Evolutionary conservation across 768 basidiomycete genomes (phyloP).

Genomic region (Macrolepiota albuminosa): DNA sequence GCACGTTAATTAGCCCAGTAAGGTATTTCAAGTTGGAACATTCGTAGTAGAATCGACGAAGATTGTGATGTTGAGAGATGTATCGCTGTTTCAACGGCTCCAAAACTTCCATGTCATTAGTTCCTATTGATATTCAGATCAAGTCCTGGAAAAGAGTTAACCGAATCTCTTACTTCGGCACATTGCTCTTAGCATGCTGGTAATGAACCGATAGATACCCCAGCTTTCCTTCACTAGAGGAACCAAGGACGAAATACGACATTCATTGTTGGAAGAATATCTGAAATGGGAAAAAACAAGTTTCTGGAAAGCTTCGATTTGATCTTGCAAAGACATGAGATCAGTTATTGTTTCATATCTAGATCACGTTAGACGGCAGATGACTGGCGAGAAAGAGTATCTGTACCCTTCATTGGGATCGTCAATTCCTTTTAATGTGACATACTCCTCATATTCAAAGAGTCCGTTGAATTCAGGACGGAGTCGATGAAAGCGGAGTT

Average conservation of each 20-base stretch:
- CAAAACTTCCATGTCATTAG: constrained; percentile 82
- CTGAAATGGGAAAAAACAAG: constrained; percentile 95
- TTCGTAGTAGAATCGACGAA: constrained; percentile 98
- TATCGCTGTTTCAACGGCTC: constrained; percentile 87
- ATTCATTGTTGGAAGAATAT: constrained; percentile 91
- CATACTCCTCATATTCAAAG: constrained; percentile 99
- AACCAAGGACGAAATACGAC: constrained; percentile 92
- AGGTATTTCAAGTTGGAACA: constrained; percentile 98
- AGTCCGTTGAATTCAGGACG: constrained; percentile 98
- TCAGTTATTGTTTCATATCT: constrained; percentile 98
- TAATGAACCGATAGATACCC: constrained; percentile 98
- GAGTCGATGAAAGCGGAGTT: constrained; percentile 92
- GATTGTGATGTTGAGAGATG: constrained; percentile 84
- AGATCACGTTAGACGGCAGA: constrained; percentile 13
- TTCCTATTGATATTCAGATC: constrained; percentile 45
- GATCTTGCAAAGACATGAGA: constrained; percentile 96
- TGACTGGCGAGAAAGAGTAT: neutral
- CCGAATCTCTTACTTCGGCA: constrained; percentile 63
- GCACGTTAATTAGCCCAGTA: constrained; percentile 96
- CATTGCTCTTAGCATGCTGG: constrained; percentile 97
- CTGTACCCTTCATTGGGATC: constrained; percentile 98
- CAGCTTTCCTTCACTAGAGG: constrained; percentile 98
- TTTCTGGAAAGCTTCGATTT: constrained; percentile 98
- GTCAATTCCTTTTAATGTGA: constrained; percentile 94
- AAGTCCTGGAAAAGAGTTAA: neutral